Evolutionary conservation across 176 grass and related monocot genomes (phyloP).

Genomic region (Oryza brachyantha): DNA sequence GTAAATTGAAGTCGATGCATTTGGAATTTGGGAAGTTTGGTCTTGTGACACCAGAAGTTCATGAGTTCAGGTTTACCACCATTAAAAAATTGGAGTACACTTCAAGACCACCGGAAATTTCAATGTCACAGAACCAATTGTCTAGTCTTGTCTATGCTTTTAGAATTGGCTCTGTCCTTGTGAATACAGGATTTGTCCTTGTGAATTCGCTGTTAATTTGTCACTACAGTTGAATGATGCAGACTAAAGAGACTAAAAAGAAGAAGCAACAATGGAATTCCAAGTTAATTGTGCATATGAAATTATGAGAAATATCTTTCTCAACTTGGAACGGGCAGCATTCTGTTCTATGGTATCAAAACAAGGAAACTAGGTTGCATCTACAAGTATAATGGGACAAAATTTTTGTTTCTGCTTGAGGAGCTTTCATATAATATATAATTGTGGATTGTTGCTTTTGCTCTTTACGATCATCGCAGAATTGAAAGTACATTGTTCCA

Average conservation of each 20-base stretch:
- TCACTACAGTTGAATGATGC: background rate
- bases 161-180: background rate
- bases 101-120: too few species aligned
- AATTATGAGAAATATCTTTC: background rate
- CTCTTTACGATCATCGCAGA: background rate
- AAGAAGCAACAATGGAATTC: background rate
- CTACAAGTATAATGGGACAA: background rate
- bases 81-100: too few species aligned
- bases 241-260: background rate
- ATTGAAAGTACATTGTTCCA: background rate
- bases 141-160: background rate
- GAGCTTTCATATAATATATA: conserved; percentile 3
- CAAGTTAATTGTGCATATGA: background rate
- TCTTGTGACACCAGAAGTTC: too few species aligned
- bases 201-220: background rate
- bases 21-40: background rate
- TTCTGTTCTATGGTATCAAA: background rate
- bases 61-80: too few species aligned
- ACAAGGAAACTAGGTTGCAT: background rate
- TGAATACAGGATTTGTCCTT: background rate
- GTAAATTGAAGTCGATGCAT: background rate
- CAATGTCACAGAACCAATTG: background rate
- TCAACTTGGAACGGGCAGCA: background rate
- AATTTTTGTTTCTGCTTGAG: background rate
- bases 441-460: background rate